A percentile compares a stretch with the other conserved stretches of the same genome.
Evolutionary conservation across 441 rosid species (phyloP).

Genomic region (Adansonia madagascariensis): DNA sequence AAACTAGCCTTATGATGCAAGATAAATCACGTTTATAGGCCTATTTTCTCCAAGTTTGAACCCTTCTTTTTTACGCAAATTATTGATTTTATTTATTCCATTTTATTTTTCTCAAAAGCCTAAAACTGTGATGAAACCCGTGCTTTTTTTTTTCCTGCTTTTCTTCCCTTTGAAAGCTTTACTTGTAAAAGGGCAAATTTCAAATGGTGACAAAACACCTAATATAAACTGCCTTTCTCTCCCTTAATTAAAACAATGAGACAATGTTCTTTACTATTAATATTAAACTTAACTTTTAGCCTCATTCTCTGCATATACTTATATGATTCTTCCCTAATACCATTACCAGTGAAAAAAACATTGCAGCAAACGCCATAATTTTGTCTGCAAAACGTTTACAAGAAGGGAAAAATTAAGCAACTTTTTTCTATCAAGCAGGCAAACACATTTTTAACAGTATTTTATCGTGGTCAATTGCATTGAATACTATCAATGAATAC

Average conservation of each 20-base stretch:
- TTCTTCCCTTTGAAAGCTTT: background rate
- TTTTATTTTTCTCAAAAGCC: slow-evolving; percentile 44
- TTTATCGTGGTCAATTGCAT: no score
- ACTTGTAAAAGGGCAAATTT: slow-evolving; percentile 27
- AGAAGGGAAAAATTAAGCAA: no score
- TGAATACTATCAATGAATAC: no score
- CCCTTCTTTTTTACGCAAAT: slow-evolving; percentile 55
- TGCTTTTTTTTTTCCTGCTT: slow-evolving; percentile 24
- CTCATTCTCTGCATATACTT: slow-evolving; percentile 9
- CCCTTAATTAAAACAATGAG: background rate
- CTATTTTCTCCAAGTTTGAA: slow-evolving; percentile 24
- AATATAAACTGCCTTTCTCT: slow-evolving; percentile 15
- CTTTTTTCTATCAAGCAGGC: no score
- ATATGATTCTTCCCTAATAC: background rate
- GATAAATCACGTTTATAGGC: slow-evolving; percentile 30
- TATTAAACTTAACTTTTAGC: background rate
- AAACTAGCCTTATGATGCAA: slow-evolving; percentile 15
- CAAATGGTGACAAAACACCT: slow-evolving; percentile 23
- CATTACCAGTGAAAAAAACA: background rate
- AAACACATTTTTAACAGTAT: no score
- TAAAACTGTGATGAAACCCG: slow-evolving; percentile 43
- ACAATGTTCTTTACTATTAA: background rate
- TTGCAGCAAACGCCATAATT: background rate
- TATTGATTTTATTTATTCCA: slow-evolving; percentile 35
- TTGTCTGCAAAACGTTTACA: background rate